Evolutionary conservation across 208 protist genomes (phyloP).

Genomic region (Trypanosoma rangeli): DNA sequence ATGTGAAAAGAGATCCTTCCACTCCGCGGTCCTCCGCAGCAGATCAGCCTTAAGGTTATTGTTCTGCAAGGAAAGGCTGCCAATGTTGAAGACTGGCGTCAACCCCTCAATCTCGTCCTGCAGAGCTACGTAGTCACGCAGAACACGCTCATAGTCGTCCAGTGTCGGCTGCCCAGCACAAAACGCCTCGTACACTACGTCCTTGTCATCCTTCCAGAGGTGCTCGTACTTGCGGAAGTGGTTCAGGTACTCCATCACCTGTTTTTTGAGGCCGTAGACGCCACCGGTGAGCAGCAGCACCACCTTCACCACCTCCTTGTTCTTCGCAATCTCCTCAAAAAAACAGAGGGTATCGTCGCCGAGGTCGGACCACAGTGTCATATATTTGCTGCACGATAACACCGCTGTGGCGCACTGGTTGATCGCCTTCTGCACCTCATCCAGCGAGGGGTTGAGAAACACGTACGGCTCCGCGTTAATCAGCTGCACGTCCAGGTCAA

Average conservation of each 20-base stretch:
- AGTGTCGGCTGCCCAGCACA: constrained; percentile 72
- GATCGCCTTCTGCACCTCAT: constrained; percentile 95
- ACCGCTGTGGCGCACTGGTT: constrained; percentile 91
- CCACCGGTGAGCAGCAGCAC: constrained; percentile 94
- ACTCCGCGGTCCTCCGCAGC: constrained; percentile 82
- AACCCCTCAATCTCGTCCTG: constrained; percentile 91
- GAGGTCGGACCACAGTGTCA: constrained; percentile 81
- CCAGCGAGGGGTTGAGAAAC: constrained; percentile 92
- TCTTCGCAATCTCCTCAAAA: constrained; percentile 93
- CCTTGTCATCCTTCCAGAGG: constrained; percentile 95
- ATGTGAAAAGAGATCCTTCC: constrained; percentile 94
- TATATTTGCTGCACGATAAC: constrained; percentile 91
- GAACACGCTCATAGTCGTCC: constrained; percentile 93
- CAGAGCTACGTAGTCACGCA: constrained; percentile 88
- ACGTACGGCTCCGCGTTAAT: constrained; percentile 91
- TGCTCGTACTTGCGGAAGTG: constrained; percentile 93
- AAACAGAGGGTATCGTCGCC: constrained; percentile 72
- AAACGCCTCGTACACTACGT: constrained; percentile 92
- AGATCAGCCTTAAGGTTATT: constrained; percentile 94
- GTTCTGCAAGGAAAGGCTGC: constrained; percentile 92
- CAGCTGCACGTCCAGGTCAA: constrained; percentile 95
- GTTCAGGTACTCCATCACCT: constrained; percentile 92
- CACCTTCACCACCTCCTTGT: constrained; percentile 94
- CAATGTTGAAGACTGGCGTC: constrained; percentile 87
- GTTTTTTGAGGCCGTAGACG: constrained; percentile 92